Base-by-base conservation (phyloP, 768 basidiomycete genomes). In the Mycena latifolia region DNA sequence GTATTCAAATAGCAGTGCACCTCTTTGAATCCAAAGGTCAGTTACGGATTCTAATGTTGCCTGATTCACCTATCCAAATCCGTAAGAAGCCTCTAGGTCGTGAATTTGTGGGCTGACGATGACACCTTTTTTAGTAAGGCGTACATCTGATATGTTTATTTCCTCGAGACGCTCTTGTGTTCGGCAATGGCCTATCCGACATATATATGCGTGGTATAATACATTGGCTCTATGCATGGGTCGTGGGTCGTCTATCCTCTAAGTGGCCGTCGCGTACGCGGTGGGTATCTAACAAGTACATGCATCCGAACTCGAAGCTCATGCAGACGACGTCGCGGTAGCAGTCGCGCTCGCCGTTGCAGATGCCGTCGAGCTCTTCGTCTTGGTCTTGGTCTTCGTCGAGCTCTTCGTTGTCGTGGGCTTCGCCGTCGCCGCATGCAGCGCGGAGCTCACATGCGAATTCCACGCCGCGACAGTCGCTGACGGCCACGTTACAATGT, bases 381-480 rank as follows among this genome's bases (percentile, higher is more conserved):
- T 46, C 55, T 46, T 47, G 27, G 55, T 46, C 55, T 56, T 56
- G 31, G 33, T 52, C 50, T 52, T 53, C 20, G 52, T 53, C 1
- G 31, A 33, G 31, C 31, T 33, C 31, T 33, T 11, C 6, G 31
- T 53, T 5, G 55, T 29, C 29, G 39, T 37, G 9, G 37, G 37
- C 25, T 27, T 14, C 6, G 56, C 22, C 22, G 45, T 20, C 15
- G 45, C 17, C 12, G 11, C 56, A 14, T 35, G 14, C 29, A 46
- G 24, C 51, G 18, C 60, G 12, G 39, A 31, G 28, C 51, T 61
- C 8, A 61, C 43, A 53, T 52, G 35, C 24, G 17, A 24, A n/a
- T 56, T 63, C 54, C 54, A 63, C 35, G 47, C 62, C 20, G 27
- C 55, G 25, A 63, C 47, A 1, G 62, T 63, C 62, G 54, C 62